Evolutionary conservation across 768 basidiomycete genomes (phyloP).

Genomic region (Termitomyces sp.): DNA sequence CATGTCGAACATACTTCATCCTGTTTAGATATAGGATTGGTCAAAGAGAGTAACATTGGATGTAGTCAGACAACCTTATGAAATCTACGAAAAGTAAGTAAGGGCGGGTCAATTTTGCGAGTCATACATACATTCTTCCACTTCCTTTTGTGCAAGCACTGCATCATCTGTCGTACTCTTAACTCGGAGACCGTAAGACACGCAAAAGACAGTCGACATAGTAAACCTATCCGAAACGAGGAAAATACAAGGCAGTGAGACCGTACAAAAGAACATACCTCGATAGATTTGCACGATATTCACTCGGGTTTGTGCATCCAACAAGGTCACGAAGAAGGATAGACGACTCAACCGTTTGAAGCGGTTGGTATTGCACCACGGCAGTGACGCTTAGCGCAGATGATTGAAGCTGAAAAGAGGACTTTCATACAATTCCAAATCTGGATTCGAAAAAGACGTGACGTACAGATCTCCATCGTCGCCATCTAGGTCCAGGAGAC

Average conservation of each 20-base stretch:
- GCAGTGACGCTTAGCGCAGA: slow-evolving; percentile 2
- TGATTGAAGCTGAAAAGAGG: slow-evolving; percentile 2
- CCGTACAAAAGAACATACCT: not conserved
- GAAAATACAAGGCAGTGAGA: not conserved
- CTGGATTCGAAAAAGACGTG: not conserved
- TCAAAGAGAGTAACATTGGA: not conserved
- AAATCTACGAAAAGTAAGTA: not conserved
- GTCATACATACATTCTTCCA: not conserved
- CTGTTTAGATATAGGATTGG: not conserved
- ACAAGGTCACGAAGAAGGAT: slow-evolving; percentile 6
- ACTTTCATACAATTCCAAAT: not conserved
- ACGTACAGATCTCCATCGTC: slow-evolving; percentile 28
- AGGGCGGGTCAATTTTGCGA: not conserved
- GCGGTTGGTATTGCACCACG: slow-evolving; percentile 9
- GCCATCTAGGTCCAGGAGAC: slow-evolving; percentile 26
- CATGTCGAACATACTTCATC: not conserved
- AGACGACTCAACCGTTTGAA: slow-evolving; percentile 7
- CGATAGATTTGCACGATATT: slow-evolving; percentile 6
- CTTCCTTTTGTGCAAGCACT: slow-evolving; percentile 1
- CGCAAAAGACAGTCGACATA: slow-evolving; percentile 10
- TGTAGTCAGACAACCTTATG: not conserved
- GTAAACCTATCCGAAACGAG: slow-evolving; percentile 1
- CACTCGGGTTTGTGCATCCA: not conserved
- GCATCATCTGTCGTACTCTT: slow-evolving; percentile 2
- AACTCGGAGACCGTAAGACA: slow-evolving; percentile 9